These are phyloP conservation scores for Phoma sp. DNA, from an alignment of 2,329 filamentous ascomycete genomes.

Conservation along the genomic window DNA sequence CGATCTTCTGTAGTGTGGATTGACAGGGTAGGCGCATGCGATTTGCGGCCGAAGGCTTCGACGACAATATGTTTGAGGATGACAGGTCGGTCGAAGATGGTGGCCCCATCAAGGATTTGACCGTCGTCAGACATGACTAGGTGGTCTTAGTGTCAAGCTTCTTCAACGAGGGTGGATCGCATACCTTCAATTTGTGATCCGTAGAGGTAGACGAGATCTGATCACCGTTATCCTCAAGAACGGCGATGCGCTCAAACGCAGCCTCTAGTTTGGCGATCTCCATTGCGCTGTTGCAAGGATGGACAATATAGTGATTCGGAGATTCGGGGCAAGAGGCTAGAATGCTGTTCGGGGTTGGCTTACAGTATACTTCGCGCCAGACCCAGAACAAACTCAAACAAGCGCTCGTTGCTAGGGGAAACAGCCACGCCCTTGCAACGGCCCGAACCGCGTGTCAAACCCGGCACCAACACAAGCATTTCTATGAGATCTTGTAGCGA, in stretches of 20 bases:
- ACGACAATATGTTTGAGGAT: conserved; percentile 57
- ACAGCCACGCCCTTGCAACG: no score
- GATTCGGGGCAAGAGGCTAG: no score
- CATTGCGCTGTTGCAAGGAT: conserved; percentile 64
- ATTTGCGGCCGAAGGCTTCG: conserved; percentile 55
- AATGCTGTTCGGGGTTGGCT: no score
- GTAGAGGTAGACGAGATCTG: conserved; percentile 61
- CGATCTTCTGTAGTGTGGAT: conserved; percentile 87
- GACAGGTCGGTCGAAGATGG: conserved; percentile 35
- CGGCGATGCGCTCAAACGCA: conserved; percentile 87
- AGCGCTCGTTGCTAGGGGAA: no score
- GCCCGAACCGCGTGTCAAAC: no score
- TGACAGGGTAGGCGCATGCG: conserved; percentile 75
- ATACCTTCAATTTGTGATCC: conserved; percentile 83
- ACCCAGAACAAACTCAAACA: no score
- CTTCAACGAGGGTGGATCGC: conserved; percentile 23
- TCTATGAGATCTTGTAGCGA: no score
- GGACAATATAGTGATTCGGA: no score
- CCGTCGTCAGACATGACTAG: no score
- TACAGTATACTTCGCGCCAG: no score
- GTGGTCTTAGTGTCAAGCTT: no score
- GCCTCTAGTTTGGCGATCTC: conserved; percentile 81
- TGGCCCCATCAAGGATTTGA: not conserved
- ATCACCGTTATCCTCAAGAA: conserved; percentile 83
- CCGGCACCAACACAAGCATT: no score